Evolutionary conservation across 305 asterid species (phyloP), one percentile per base, ranked within the genome.

Genomic region (Solanum aculeatissimum): DNA sequence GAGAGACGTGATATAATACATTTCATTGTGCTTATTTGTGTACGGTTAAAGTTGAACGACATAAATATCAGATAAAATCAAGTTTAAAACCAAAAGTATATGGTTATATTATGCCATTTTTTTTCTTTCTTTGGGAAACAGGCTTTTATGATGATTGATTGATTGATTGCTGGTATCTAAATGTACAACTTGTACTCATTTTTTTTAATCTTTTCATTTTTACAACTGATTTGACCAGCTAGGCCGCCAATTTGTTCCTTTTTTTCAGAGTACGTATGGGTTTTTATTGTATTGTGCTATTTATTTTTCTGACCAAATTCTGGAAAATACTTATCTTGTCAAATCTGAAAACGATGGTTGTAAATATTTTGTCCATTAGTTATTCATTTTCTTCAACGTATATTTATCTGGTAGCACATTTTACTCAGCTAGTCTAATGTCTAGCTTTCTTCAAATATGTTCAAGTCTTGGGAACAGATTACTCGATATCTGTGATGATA

Each of bases 241-340:
- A 84, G 93, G 97, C 99, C 98, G 98, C 97, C 98, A 89, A 85
- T 91, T 89, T 80, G 40, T 84, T 82, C 90, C 82, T 58, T 63
- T 82, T 60, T 86, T 23, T 11, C 54, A 40, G 47, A 51, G 78
- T 43, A 18, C 53, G 27, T 43, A 35, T 70, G 53, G 83, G 35
- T 72, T 88, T 42, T 80, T 81, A 60, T 54, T 83, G 58, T 71
- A 69, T 79, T 83, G 58, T 86, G 57, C 80, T 55, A 8, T 66
- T 25, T 62, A 18, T 19, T 40, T n/a, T 70, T 40, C 79, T 54
- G 57, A 27, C 45, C 9, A 49, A 29, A 27, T 29, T 75, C 82
- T 75, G 82, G 25, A 75, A 65, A 27, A 75, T 75, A 75, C 84
- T 42, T 0, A 4, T 81, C 55, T 38, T 45, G 16, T 81, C 84